Evolutionary conservation across 2,329 filamentous ascomycete genomes (phyloP).

Genomic region (Colletotrichum sp.): DNA sequence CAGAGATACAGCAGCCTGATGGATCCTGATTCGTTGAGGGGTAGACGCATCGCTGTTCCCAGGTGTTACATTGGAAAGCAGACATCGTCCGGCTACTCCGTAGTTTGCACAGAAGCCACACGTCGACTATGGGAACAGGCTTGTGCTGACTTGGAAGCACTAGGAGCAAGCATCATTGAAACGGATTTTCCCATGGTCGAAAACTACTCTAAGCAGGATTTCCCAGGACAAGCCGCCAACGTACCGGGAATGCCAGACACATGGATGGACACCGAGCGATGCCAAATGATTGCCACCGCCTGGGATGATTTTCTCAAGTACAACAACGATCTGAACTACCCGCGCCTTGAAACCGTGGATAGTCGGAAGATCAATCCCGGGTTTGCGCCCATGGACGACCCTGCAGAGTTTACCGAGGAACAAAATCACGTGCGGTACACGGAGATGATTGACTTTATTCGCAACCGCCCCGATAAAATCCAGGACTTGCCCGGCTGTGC

Average conservation of each 20-base stretch:
- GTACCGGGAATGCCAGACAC: neutral
- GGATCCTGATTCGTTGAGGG: constrained; percentile 35
- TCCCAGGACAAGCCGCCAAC: constrained; percentile 4
- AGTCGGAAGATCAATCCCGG: constrained; percentile 29
- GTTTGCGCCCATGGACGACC: constrained; percentile 10
- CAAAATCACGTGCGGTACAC: constrained; percentile 16
- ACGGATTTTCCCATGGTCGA: constrained; percentile 11
- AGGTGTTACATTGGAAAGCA: constrained; percentile 52
- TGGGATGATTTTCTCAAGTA: constrained; percentile 55
- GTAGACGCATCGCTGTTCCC: constrained; percentile 52
- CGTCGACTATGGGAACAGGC: constrained; percentile 34
- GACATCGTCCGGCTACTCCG: neutral
- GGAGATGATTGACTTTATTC: constrained; percentile 11
- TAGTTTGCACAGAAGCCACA: constrained; percentile 11
- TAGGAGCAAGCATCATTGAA: constrained; percentile 46
- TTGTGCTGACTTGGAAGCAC: constrained; percentile 35
- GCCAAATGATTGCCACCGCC: constrained; percentile 46
- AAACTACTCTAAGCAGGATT: neutral
- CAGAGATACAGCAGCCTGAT: constrained; percentile 35
- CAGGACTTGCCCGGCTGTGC: neutral
- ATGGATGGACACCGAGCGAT: constrained; percentile 44
- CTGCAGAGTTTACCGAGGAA: neutral
- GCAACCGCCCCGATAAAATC: neutral
- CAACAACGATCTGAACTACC: constrained; percentile 42
- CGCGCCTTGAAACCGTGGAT: constrained; percentile 43